These are phyloP conservation scores for Penicillium hesseltinei DNA, from an alignment of 2,329 filamentous ascomycete genomes.

Conservation along the genomic window DNA sequence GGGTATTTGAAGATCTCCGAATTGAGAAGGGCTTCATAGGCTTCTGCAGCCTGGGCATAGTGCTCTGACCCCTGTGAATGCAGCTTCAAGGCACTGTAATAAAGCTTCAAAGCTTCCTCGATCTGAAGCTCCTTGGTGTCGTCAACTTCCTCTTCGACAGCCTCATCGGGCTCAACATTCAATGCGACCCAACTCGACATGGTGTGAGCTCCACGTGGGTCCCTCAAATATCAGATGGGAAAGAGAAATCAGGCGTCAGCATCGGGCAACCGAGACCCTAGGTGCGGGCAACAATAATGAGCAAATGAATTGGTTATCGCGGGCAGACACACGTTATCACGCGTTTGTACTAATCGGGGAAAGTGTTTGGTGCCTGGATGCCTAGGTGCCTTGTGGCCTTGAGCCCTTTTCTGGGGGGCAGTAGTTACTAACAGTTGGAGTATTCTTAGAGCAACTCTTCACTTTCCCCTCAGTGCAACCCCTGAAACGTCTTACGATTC, in stretches of 20 bases:
- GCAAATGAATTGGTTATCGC: slow-evolving; percentile 14
- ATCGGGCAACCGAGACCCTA: slow-evolving; percentile 15
- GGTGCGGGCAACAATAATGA: slow-evolving; percentile 2
- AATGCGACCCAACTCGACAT: slow-evolving; percentile 74
- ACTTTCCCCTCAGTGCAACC: slow-evolving; percentile 10
- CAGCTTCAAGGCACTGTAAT: slow-evolving; percentile 84
- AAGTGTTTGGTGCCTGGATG: slow-evolving; percentile 1
- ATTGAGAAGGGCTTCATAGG: slow-evolving; percentile 80
- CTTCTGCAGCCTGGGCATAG: slow-evolving; percentile 72
- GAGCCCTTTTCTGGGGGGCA: slow-evolving; percentile 14
- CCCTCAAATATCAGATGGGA: slow-evolving; percentile 4
- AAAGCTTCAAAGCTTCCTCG: slow-evolving; percentile 92
- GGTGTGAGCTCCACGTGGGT: slow-evolving; percentile 19
- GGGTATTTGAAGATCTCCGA: slow-evolving; percentile 94
- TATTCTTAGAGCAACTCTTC: slow-evolving; percentile 11
- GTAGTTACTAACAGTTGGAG: not conserved
- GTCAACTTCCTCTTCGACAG: slow-evolving; percentile 85
- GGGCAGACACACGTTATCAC: slow-evolving; percentile 17
- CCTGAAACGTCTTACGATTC: slow-evolving; percentile 9
- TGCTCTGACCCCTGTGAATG: slow-evolving; percentile 80
- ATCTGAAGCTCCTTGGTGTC: slow-evolving; percentile 96
- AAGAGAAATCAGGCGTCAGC: slow-evolving; percentile 10
- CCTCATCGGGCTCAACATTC: slow-evolving; percentile 92
- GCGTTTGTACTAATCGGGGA: slow-evolving; percentile 18
- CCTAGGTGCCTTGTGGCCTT: slow-evolving; percentile 22